Evolutionary conservation across 2,329 filamentous ascomycete species (phyloP).

Genomic region (Aphanocladium album): DNA sequence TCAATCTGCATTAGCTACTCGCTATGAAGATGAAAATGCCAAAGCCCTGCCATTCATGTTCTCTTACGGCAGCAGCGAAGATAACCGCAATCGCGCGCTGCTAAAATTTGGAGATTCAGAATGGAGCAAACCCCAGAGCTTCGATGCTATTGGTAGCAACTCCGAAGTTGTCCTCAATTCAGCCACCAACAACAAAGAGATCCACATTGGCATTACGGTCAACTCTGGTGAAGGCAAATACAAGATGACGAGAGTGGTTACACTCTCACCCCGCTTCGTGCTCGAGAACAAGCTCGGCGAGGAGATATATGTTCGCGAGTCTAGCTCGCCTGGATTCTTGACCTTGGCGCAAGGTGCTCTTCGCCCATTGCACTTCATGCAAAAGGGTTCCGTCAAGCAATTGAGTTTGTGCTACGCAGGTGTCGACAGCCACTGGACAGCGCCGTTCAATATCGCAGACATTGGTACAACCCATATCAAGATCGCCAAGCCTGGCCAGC

Average conservation of each 20-base stretch:
- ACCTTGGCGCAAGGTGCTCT: slow-evolving; percentile 72
- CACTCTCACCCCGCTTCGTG: slow-evolving; percentile 85
- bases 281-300: slow-evolving; percentile 90
- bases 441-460: slow-evolving; percentile 95
- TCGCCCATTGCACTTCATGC: slow-evolving; percentile 83
- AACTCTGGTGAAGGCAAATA: slow-evolving; percentile 94
- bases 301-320: slow-evolving; percentile 83
- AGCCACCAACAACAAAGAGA: slow-evolving; percentile 65
- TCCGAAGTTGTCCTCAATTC: slow-evolving; percentile 82
- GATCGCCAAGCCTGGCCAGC: slow-evolving; percentile 81
- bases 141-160: slow-evolving; percentile 93
- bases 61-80: slow-evolving; percentile 78
- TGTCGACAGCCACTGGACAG: slow-evolving; percentile 95
- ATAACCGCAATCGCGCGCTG: slow-evolving; percentile 84
- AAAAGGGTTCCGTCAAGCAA: slow-evolving; percentile 78
- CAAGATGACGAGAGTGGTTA: slow-evolving; percentile 94
- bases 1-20: slow-evolving; percentile 56
- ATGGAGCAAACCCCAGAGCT: slow-evolving; percentile 97
- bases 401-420: slow-evolving; percentile 89
- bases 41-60: slow-evolving; percentile 93
- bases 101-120: slow-evolving; percentile 83
- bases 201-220: slow-evolving; percentile 85
- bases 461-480: slow-evolving; percentile 91
- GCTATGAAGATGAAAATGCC: slow-evolving; percentile 49
- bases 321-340: slow-evolving; percentile 82